phyloP scores from a whole-genome alignment of 1,284 basidiomycete genomes.

The Lentinula novae-zelandiae region DNA sequence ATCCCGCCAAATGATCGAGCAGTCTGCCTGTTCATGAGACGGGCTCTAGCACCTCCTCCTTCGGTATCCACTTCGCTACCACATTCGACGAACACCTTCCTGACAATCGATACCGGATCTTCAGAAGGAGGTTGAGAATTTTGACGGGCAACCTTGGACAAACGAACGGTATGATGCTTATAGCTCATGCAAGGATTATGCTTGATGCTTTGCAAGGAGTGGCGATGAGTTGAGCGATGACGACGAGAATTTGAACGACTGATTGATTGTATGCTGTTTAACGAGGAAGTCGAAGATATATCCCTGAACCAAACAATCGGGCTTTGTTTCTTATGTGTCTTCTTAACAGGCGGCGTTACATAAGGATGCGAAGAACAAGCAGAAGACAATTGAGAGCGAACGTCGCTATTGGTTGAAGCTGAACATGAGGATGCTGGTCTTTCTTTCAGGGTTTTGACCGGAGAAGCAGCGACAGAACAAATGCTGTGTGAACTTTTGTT shows the following conservation, averaged over 20 bases:
- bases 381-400: not conserved
- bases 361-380: not conserved
- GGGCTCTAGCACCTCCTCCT: constrained; percentile 3
- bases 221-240: not conserved
- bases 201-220: not conserved
- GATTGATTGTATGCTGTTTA: not conserved
- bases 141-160: not conserved
- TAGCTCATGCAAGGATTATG: constrained; percentile 4
- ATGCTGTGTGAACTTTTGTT: not conserved
- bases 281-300: constrained; percentile 7
- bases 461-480: not conserved
- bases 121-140: constrained; percentile 1
- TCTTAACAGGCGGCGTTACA: not conserved
- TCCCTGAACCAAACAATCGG: constrained; percentile 13
- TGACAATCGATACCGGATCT: constrained; percentile 8
- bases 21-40: constrained; percentile 8
- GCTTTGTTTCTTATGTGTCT: constrained; percentile 12
- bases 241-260: constrained; percentile 1
- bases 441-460: not conserved
- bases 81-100: constrained; percentile 10
- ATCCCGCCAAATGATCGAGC: constrained; percentile 11
- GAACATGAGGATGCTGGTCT: not conserved
- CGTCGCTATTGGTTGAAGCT: not conserved
- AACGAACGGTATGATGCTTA: not conserved
- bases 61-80: constrained; percentile 4